A percentile compares a stretch with the other conserved stretches of the same genome.
phyloP scores from a whole-genome alignment of 2,329 filamentous ascomycete species.

The Podosphaera xanthii region DNA sequence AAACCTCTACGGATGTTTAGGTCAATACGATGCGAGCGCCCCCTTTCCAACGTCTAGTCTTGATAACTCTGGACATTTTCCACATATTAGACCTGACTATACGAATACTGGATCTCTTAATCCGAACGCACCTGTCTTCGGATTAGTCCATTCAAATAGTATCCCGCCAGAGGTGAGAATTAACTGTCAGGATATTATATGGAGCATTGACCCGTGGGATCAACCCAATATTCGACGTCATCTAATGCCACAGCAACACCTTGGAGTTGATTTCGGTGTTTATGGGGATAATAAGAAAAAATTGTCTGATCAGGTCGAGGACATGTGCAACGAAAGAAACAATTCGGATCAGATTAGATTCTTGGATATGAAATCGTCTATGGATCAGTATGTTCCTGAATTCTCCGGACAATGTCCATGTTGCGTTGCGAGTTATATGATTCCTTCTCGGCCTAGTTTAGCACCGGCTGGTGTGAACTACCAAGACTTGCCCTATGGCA shows the following conservation, averaged over 20 bases:
- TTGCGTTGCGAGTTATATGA: neutral
- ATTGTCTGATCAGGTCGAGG: neutral
- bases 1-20: neutral
- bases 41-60: neutral
- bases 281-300: neutral
- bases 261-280: neutral
- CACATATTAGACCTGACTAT: neutral
- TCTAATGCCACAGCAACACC: neutral
- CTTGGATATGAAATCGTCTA: neutral
- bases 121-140: neutral
- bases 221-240: neutral
- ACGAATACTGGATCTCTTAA: neutral
- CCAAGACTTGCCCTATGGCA: neutral
- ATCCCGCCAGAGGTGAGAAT: neutral
- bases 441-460: neutral
- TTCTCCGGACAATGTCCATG: neutral
- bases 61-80: neutral
- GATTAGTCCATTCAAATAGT: neutral
- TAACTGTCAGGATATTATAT: neutral
- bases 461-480: neutral
- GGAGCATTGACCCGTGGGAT: neutral
- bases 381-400: neutral
- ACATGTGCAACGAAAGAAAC: neutral
- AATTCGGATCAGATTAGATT: neutral
- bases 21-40: neutral